phyloP scores from a whole-genome alignment of 768 basidiomycete species.

The Phylloporus arenicola region DNA sequence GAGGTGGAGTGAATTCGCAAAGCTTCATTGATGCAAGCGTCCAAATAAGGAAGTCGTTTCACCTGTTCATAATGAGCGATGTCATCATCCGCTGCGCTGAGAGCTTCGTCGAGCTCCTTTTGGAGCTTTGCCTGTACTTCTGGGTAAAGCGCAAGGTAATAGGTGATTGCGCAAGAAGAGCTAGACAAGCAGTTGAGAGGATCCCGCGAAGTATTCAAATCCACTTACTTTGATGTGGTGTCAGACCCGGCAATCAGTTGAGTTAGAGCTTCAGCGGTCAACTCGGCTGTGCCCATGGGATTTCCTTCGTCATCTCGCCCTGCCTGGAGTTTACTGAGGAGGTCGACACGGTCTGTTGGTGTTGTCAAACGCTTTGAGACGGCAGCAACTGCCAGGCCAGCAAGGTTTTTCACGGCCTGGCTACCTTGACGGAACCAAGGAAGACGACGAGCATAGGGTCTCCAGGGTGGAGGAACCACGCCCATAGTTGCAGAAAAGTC shows the following conservation, averaged over 20 bases:
- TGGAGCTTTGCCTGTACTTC: constrained; percentile 65
- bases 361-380: constrained; percentile 70
- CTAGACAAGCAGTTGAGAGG: constrained; percentile 36
- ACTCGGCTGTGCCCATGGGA: constrained; percentile 71
- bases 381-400: constrained; percentile 74
- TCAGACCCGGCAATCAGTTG: constrained; percentile 87
- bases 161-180: constrained; percentile 86
- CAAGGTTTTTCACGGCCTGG: constrained; percentile 62
- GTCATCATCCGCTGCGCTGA: constrained; percentile 53
- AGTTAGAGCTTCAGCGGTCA: constrained; percentile 85
- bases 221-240: constrained; percentile 82
- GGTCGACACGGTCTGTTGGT: constrained; percentile 70
- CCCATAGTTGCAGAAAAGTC: constrained; percentile 85
- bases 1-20: constrained; percentile 83
- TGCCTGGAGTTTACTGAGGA: constrained; percentile 74
- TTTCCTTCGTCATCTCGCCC: constrained; percentile 76
- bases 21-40: constrained; percentile 84
- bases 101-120: constrained; percentile 60
- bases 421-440: constrained; percentile 76
- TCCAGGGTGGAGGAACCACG: constrained; percentile 64
- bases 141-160: constrained; percentile 71
- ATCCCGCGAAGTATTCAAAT: no score
- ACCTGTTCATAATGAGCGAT: constrained; percentile 62
- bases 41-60: constrained; percentile 72
- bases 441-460: constrained; percentile 55